phyloP scores from a whole-genome alignment of 495 filamentous ascomycete species.

The Cercophora scortea region DNA sequence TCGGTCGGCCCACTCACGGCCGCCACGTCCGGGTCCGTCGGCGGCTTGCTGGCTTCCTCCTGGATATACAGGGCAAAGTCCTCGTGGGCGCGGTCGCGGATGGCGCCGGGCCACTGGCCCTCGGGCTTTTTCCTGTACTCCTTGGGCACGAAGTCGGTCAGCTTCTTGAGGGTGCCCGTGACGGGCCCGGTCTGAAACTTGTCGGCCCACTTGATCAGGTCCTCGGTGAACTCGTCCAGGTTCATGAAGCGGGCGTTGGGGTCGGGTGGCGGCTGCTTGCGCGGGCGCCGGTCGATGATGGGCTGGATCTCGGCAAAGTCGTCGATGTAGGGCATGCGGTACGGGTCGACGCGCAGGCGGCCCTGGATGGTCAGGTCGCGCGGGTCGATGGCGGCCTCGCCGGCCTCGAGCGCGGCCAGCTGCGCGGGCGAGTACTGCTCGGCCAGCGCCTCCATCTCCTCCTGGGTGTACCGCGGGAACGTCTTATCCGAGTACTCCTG shows the following conservation, averaged over 20 bases:
- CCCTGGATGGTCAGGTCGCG: slow-evolving; percentile 69
- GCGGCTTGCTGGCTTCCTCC: slow-evolving; percentile 41
- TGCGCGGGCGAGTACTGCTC: slow-evolving; percentile 72
- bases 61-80: slow-evolving; percentile 24
- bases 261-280: slow-evolving; percentile 33
- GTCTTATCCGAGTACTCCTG: slow-evolving; percentile 34
- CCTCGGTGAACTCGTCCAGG: slow-evolving; percentile 48
- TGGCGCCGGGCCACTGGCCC: slow-evolving; percentile 18
- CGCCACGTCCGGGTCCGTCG: slow-evolving; percentile 19
- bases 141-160: slow-evolving; percentile 33
- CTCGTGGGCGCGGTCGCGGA: slow-evolving; percentile 22
- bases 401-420: slow-evolving; percentile 76
- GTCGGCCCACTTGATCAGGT: slow-evolving; percentile 40
- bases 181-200: slow-evolving; percentile 13
- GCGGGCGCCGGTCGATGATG: slow-evolving; percentile 54
- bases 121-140: slow-evolving; percentile 18
- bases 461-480: slow-evolving; percentile 58
- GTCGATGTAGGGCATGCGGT: slow-evolving; percentile 69
- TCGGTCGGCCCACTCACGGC: slow-evolving; percentile 40
- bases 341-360: slow-evolving; percentile 59
- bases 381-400: slow-evolving; percentile 72
- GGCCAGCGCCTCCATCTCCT: slow-evolving; percentile 55
- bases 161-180: slow-evolving; percentile 22
- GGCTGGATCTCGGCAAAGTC: slow-evolving; percentile 74
- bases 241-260: slow-evolving; percentile 58